Base-by-base conservation (phyloP, 2,329 filamentous ascomycete genomes). In the Colletotrichum lini region DNA sequence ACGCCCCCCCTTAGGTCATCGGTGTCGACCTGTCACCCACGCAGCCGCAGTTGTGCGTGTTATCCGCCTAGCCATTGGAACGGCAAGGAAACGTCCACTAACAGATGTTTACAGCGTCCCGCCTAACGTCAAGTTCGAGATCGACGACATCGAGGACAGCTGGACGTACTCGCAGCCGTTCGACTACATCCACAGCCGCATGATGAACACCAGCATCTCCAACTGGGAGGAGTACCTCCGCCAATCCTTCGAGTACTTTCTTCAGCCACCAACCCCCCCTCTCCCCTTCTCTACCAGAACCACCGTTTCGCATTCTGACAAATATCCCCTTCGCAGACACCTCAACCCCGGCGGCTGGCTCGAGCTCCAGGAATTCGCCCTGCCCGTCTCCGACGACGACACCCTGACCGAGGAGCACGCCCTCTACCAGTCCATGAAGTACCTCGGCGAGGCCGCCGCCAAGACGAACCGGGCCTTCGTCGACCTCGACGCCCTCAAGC, bases 151-250 rank as follows among this genome's bases (percentile, higher is more conserved):
- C 15, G 75, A 80, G 54, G 64, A 76, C 42, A 75, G 74, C 30
- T 78, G 75, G 76, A 75, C 75, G 4, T 79, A 74, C 72, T 73
- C 74, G 2, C 75, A 77, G 21, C 83, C 84, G 1, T 89, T 89
- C 77, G 89, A 91, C 78, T 88, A 87, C 75, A 87, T 92, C 73
- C 89, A 91, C 77, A 86, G 86, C 12, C 85, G 87, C 49, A 83
- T 88, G 74, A 82, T 91, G 74, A 82, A 85, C 9, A 88, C 89
- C 58, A 84, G 84, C 65, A 85, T 91, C 73, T 79, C 82, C 3
- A 88, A 89, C 72, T 90, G 88, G 78, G 83, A 84, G 54, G 82
- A 85, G 47, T 79, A 91, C 26, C 81, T 90, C 67, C 79, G 80
- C 50, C 86, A 86, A 67, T 77, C 85, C 4, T 87, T 79, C 49